These are phyloP conservation scores for Backusella mclennaniae DNA, from an alignment of 192 early-diverging fungal genomes.

Conservation along the genomic window DNA sequence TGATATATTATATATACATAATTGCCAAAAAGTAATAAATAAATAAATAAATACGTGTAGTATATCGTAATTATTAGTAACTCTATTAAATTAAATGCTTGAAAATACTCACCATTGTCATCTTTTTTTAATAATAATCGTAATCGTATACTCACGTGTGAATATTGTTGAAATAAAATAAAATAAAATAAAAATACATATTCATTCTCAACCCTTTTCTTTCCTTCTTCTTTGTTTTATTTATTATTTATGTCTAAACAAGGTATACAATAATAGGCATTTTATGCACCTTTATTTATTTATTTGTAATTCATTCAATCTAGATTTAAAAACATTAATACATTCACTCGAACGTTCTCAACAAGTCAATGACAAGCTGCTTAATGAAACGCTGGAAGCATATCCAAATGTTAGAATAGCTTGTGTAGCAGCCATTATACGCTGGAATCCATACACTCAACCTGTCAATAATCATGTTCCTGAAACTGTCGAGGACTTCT, in stretches of 20 bases:
- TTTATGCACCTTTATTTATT: no score
- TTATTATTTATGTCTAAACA: constrained; percentile 7
- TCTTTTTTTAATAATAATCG: background rate
- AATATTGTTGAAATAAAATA: background rate
- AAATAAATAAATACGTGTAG: background rate
- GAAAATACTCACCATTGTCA: background rate
- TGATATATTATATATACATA: background rate
- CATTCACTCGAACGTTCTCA: background rate
- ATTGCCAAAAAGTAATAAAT: no score
- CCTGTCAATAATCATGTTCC: background rate
- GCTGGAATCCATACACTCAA: constrained; percentile 3
- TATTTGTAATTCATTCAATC: background rate
- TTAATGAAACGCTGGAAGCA: no score
- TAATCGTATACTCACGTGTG: background rate
- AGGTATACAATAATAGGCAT: background rate
- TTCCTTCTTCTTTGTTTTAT: background rate
- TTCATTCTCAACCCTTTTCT: background rate
- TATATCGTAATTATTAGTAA: no score
- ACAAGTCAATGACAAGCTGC: background rate
- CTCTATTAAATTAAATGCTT: no score
- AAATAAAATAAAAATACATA: background rate
- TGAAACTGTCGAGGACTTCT: constrained; percentile 11
- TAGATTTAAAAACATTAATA: background rate
- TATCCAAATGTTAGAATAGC: background rate
- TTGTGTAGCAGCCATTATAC: constrained; percentile 17